Conservation (phyloP, 768 basidiomycete genomes). For the Hydnomerulius pinastri region DNA sequence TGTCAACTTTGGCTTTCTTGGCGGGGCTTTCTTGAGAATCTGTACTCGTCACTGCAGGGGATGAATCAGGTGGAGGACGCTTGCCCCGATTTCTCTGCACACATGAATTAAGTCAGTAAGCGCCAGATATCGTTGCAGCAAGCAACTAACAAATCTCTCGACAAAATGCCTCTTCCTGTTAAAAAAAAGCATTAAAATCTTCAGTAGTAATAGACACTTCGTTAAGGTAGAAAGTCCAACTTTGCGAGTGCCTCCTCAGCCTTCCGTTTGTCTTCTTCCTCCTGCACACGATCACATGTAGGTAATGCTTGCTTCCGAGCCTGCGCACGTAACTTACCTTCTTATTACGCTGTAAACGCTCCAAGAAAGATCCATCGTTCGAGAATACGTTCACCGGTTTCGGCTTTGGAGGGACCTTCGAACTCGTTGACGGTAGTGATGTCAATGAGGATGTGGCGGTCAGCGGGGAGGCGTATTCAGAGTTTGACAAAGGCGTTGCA, state of each 20-base stretch:
- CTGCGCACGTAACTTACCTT: slow-evolving; percentile 39
- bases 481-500: slow-evolving; percentile 1
- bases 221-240: slow-evolving; percentile 34
- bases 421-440: slow-evolving; percentile 17
- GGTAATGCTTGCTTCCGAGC: background rate
- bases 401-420: slow-evolving; percentile 29
- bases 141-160: slow-evolving; percentile 55
- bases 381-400: slow-evolving; percentile 65
- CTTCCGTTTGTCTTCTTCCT: slow-evolving; percentile 60
- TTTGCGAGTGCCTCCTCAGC: slow-evolving; percentile 51
- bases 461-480: slow-evolving; percentile 16
- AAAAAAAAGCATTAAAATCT: background rate
- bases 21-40: slow-evolving; percentile 32
- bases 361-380: slow-evolving; percentile 69
- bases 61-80: slow-evolving; percentile 46
- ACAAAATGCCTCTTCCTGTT: slow-evolving; percentile 62
- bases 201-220: background rate
- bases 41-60: slow-evolving; percentile 34
- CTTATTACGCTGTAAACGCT: slow-evolving; percentile 60
- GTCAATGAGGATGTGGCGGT: slow-evolving; percentile 22
- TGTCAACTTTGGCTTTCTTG: slow-evolving; percentile 43
- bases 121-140: background rate
- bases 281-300: slow-evolving; percentile 33
- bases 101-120: background rate
- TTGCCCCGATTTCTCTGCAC: slow-evolving; percentile 61